Base-by-base conservation (phyloP, 257 asterid species). In the Jasminum sambac region DNA sequence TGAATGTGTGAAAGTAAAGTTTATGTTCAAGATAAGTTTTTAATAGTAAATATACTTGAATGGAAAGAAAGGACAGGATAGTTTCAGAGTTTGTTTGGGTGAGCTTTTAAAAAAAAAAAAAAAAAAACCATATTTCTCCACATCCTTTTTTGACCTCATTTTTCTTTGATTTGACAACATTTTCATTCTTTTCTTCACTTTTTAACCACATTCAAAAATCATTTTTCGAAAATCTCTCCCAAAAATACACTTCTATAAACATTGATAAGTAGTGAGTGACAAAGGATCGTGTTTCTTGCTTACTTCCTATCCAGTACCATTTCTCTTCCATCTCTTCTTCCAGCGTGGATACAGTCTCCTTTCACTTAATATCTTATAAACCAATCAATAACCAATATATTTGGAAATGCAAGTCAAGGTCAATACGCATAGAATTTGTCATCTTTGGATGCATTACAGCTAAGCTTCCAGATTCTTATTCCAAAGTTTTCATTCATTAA, bases 391-490 rank as follows among this genome's bases (percentile, higher is more conserved):
- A 21, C 44, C 37, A 64, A 44, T 24, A 24, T 66, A 30, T 60
- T 66, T 42, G 68, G 25, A 59, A 62, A 42, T 59, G 55, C 36
- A 55, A 55, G 62, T 14, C 36, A 36, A 37, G 37, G 34, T 19
- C 50, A 43, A 13, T 67, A 66, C 48, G 25, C 4, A 13, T 50
- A 16, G 13, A 38, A 66, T 21, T 67, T 50, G 48, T 67, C 55
- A 11, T 19, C 55, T 61, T 34, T 37, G 6, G 19, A 30, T 42
- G 34, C n/a, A 38, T 24, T 59, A 60, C 14, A 52, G 9, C 58
- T 13, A 63, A 63, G 72, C 63, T 36, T 59, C 68, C 60, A n/a
- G 57, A 59, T 48, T 73, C 74, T 64, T 34, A 61, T 30, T 16
- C 42, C 14, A 37, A 26, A 59, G 58, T 30, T 43, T 43, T 13